These are phyloP conservation scores for Sclerotinia nivalis DNA, from an alignment of 2,329 filamentous ascomycete genomes.

Conservation along the genomic window DNA sequence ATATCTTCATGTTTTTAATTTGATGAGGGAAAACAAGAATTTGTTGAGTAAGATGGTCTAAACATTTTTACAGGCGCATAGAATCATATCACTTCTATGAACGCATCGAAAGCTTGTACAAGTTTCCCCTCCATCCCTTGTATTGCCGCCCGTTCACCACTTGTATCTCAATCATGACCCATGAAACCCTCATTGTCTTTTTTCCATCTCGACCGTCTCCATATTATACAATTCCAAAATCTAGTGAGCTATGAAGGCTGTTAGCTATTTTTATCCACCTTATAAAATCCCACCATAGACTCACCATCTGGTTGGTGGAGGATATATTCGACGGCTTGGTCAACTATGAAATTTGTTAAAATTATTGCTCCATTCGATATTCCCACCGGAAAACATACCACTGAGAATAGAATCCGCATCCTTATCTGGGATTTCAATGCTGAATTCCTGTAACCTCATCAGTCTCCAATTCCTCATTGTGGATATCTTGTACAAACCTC, in stretches of 20 bases:
- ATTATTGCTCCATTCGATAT: not conserved
- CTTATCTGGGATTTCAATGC: conserved; percentile 81
- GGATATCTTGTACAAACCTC: conserved; percentile 58
- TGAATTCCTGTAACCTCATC: conserved; percentile 53
- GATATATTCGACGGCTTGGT: conserved; percentile 76
- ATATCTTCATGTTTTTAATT: conserved; percentile 15
- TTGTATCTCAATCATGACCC: conserved; percentile 28
- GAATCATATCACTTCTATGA: conserved; percentile 37
- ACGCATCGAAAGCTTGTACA: conserved; percentile 39
- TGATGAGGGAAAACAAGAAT: conserved; percentile 20
- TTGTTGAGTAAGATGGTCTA: conserved; percentile 41
- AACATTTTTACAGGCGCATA: conserved; percentile 42
- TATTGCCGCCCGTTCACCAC: conserved; percentile 18
- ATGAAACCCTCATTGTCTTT: conserved; percentile 25
- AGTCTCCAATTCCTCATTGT: conserved; percentile 27
- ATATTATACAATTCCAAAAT: conserved; percentile 37
- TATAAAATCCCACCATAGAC: conserved; percentile 35
- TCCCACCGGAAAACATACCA: conserved; percentile 53
- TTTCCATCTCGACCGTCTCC: conserved; percentile 22
- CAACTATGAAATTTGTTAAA: conserved; percentile 52
- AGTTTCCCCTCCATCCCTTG: conserved; percentile 27
- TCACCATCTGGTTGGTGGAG: conserved; percentile 72
- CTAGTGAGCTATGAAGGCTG: conserved; percentile 39
- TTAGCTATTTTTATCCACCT: not conserved
- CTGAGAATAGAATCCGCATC: conserved; percentile 76